A percentile compares a stretch with the other conserved stretches of the same genome.
These are phyloP conservation scores for Fusarium tricinctum DNA, from an alignment of 2,329 filamentous ascomycete species.

Conservation along the genomic window DNA sequence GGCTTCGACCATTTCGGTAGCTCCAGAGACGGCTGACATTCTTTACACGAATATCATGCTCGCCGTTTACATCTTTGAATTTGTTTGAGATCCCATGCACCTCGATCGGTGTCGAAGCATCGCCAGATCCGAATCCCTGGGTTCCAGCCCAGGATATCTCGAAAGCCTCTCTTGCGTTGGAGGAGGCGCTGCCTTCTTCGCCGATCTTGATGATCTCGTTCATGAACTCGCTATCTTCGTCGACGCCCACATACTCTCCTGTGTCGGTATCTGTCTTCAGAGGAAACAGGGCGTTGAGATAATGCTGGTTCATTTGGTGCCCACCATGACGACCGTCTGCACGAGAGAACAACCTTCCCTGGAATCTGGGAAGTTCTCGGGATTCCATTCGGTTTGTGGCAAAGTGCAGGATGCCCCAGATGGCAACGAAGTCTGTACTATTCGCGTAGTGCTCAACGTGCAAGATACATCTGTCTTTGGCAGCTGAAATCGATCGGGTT, in stretches of 20 bases:
- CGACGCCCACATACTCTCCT: constrained; percentile 59
- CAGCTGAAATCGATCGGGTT: constrained; percentile 55
- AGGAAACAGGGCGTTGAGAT: constrained; percentile 73
- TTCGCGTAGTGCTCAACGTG: constrained; percentile 88
- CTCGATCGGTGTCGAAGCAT: constrained; percentile 55
- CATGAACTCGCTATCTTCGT: constrained; percentile 71
- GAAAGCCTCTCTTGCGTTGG: constrained; percentile 62
- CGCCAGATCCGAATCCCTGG: constrained; percentile 55
- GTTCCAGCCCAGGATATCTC: constrained; percentile 63
- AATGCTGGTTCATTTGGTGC: constrained; percentile 73
- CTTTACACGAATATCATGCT: constrained; percentile 64
- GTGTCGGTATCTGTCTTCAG: constrained; percentile 60
- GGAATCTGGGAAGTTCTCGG: constrained; percentile 69
- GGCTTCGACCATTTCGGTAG: constrained; percentile 71
- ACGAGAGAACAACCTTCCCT: constrained; percentile 72
- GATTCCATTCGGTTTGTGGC: constrained; percentile 59
- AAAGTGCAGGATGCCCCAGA: constrained; percentile 81
- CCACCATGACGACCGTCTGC: constrained; percentile 62
- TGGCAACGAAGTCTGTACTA: constrained; percentile 78
- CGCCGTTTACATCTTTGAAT: constrained; percentile 47
- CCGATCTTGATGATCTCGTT: constrained; percentile 67
- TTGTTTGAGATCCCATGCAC: constrained; percentile 53
- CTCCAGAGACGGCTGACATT: constrained; percentile 73
- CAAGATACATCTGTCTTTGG: constrained; percentile 68
- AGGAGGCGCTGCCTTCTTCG: constrained; percentile 59